Percentiles rank a stretch among this genome's conserved stretches.
Evolutionary conservation across 345 rosid genomes (phyloP).

Genomic region (Acer campestre): DNA sequence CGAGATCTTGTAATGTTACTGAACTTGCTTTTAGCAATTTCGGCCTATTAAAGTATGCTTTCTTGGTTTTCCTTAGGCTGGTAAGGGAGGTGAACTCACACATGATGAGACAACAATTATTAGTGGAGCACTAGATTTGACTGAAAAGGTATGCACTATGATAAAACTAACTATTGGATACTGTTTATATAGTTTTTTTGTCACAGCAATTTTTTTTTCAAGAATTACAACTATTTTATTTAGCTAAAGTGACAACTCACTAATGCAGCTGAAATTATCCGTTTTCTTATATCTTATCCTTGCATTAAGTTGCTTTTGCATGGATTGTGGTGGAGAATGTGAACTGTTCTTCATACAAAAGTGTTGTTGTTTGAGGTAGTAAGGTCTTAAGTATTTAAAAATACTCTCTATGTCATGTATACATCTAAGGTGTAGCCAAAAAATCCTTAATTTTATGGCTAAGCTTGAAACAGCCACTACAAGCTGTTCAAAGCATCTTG

Average conservation of each 20-base stretch:
- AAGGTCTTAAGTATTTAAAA: background rate
- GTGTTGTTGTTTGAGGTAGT: background rate
- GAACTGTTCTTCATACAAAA: background rate
- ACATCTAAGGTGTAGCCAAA: background rate
- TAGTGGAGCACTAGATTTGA: slow-evolving; percentile 94
- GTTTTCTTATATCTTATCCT: background rate
- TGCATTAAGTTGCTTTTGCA: background rate
- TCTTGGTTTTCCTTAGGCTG: slow-evolving; percentile 61
- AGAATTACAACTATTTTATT: background rate
- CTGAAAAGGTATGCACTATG: slow-evolving; percentile 73
- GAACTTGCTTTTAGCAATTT: background rate
- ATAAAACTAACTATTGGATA: background rate
- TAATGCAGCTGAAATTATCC: background rate
- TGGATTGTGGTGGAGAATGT: slow-evolving; percentile 1
- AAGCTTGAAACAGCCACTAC: background rate
- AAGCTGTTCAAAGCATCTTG: background rate
- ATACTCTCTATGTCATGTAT: background rate
- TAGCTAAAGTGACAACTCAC: background rate
- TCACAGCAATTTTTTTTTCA: background rate
- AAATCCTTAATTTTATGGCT: background rate
- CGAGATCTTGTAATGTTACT: background rate
- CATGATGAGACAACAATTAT: slow-evolving; percentile 98
- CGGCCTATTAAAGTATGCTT: background rate
- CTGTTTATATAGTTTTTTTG: background rate
- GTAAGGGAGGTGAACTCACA: slow-evolving; percentile 96